Evolutionary conservation across 345 rosid genomes (phyloP).

Genomic region (Raphanus sativus): DNA sequence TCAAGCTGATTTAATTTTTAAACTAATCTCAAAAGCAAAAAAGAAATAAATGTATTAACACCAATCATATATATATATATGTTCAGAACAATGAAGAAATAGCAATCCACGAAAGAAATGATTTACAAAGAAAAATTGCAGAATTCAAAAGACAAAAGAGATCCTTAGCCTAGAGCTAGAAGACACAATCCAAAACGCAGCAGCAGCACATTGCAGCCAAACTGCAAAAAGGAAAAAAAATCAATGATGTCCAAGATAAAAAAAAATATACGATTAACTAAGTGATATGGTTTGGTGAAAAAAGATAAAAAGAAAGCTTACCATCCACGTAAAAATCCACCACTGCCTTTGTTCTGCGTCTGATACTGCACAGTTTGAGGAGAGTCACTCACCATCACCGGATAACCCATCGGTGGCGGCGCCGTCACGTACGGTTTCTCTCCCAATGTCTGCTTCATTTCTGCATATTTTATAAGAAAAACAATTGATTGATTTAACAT

Average conservation of each 20-base stretch:
- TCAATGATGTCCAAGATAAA: background rate
- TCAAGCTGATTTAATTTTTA: background rate
- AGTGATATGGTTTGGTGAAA: background rate
- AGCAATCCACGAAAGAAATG: background rate
- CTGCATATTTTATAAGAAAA: slow-evolving; percentile 8
- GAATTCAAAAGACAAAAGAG: background rate
- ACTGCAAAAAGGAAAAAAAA: background rate
- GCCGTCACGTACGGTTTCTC: slow-evolving; percentile 23
- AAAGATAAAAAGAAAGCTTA: background rate
- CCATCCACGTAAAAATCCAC: slow-evolving; percentile 30
- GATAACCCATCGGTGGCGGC: slow-evolving; percentile 8
- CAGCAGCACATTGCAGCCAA: slow-evolving; percentile 24
- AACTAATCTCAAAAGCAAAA: background rate
- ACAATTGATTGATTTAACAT: background rate
- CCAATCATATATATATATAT: background rate
- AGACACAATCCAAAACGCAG: slow-evolving; percentile 35
- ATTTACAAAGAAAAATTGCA: background rate
- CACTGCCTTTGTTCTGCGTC: slow-evolving; percentile 30
- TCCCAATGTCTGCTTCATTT: slow-evolving; percentile 8
- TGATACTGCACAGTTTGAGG: slow-evolving; percentile 18
- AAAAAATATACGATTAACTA: no score
- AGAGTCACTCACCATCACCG: slow-evolving; percentile 17
- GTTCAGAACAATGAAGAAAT: background rate
- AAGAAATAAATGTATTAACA: background rate
- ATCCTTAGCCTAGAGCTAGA: slow-evolving; percentile 16